Evolutionary conservation across 495 filamentous ascomycete genomes (phyloP).

Genomic region (Penicillium macrosclerotiorum): DNA sequence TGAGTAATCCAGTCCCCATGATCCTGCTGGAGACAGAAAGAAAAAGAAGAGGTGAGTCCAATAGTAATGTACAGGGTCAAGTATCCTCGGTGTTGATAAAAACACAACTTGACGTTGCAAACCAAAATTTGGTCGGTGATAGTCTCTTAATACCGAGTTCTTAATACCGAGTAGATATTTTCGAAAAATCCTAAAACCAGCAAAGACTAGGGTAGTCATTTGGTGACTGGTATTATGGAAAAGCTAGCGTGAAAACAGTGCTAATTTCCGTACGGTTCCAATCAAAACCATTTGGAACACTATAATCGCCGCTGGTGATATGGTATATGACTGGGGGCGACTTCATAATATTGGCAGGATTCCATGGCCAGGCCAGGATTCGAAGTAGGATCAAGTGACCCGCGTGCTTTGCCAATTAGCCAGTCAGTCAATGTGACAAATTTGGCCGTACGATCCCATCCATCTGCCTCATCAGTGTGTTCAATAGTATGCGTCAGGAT

Average conservation of each 20-base stretch:
- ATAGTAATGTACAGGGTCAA: background rate
- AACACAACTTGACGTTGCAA: background rate
- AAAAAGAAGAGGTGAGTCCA: background rate
- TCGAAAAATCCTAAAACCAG: background rate
- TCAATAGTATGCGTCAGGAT: slow-evolving; percentile 89
- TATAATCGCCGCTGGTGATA: slow-evolving; percentile 2
- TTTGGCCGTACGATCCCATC: slow-evolving; percentile 66
- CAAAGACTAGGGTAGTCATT: background rate
- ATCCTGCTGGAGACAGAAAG: background rate
- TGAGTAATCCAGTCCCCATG: background rate
- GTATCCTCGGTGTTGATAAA: background rate
- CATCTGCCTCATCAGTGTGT: slow-evolving; percentile 76
- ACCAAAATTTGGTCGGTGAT: background rate
- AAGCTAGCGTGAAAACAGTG: background rate
- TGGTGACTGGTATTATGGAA: background rate
- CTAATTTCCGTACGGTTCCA: background rate
- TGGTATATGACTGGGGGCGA: background rate
- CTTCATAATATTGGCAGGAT: slow-evolving; percentile 18
- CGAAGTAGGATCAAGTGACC: slow-evolving; percentile 42
- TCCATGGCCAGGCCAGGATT: slow-evolving; percentile 35
- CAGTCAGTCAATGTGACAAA: slow-evolving; percentile 88
- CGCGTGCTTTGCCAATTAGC: slow-evolving; percentile 66
- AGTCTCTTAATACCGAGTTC: background rate
- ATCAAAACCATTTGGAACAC: background rate
- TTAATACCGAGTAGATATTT: background rate